A percentile compares a stretch with the other conserved stretches of the same genome.
These are phyloP conservation scores for Teratosphaeria gauchensis DNA, from an alignment of 2,329 filamentous ascomycete genomes.

Conservation along the genomic window DNA sequence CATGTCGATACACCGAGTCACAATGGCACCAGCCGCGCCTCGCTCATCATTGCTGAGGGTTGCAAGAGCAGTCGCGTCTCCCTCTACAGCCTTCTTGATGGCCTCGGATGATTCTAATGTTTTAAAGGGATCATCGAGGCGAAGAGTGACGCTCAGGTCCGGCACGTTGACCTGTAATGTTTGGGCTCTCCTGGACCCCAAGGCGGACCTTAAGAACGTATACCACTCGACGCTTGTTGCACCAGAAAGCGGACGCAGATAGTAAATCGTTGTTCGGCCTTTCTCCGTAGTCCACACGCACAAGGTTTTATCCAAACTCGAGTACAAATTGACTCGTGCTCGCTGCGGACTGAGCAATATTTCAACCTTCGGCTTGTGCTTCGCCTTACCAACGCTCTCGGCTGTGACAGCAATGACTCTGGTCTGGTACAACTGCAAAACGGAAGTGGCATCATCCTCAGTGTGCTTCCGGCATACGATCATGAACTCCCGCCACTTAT, in stretches of 20 bases:
- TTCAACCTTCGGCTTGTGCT: conserved; percentile 47
- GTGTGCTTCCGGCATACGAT: conserved; percentile 50
- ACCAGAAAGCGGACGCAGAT: conserved; percentile 52
- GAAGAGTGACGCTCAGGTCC: conserved; percentile 50
- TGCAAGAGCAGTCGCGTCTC: conserved; percentile 37
- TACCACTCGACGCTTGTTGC: conserved; percentile 60
- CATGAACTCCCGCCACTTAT: conserved; percentile 59
- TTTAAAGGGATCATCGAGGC: conserved; percentile 50
- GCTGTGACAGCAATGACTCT: conserved; percentile 48
- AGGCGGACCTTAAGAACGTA: conserved; percentile 51
- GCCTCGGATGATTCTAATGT: conserved; percentile 38
- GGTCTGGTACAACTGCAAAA: conserved; percentile 26
- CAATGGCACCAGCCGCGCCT: conserved; percentile 46
- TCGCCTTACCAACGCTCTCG: conserved; percentile 40
- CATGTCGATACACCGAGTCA: conserved; percentile 50
- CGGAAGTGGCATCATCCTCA: conserved; percentile 39
- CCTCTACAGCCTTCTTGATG: conserved; percentile 33
- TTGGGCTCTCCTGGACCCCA: conserved; percentile 49
- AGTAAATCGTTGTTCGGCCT: conserved; percentile 49
- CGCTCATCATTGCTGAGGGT: conserved; percentile 42
- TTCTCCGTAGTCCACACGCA: conserved; percentile 51
- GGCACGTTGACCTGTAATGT: conserved; percentile 53
- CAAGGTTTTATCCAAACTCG: conserved; percentile 56
- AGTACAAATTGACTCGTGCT: conserved; percentile 53
- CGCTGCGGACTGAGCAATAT: conserved; percentile 46